phyloP scores from a whole-genome alignment of 1,139 yeast species.

The Lodderomyces parapsilosis region DNA sequence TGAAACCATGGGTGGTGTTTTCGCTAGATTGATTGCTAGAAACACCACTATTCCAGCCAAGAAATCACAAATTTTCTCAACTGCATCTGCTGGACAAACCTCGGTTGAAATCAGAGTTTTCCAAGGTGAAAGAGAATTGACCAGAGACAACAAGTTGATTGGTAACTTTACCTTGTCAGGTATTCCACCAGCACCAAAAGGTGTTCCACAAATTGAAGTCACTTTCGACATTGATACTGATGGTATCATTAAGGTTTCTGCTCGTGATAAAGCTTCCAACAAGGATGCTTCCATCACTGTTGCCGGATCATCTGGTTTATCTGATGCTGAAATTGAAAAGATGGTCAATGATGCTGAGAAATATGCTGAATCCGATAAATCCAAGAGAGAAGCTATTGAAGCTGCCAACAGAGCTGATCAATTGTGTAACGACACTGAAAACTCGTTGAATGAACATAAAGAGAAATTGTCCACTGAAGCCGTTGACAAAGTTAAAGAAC shows the following conservation, averaged over 20 bases:
- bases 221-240: conserved; percentile 97
- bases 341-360: conserved; percentile 99
- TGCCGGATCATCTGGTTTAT: conserved; percentile 97
- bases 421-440: conserved; percentile 94
- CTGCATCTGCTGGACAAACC: conserved; percentile 99
- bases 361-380: conserved; percentile 95
- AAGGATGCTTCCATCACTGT: conserved; percentile 98
- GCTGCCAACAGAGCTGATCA: conserved; percentile 96
- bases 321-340: conserved; percentile 95
- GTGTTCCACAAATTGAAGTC: conserved; percentile 99
- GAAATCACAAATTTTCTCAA: conserved; percentile 95
- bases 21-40: conserved; percentile 95
- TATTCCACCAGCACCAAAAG: conserved; percentile 99
- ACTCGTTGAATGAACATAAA: conserved; percentile 90
- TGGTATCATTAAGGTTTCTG: conserved; percentile 98
- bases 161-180: conserved; percentile 97
- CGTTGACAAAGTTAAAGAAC: conserved; percentile 81
- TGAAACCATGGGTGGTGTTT: conserved; percentile 98
- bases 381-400: conserved; percentile 92
- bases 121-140: conserved; percentile 99
- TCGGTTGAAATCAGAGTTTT: conserved; percentile 98
- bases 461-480: conserved; percentile 87
- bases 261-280: conserved; percentile 97
- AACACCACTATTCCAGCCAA: conserved; percentile 98
- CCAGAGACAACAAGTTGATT: conserved; percentile 96